Evolutionary conservation across 495 filamentous ascomycete species (phyloP).

Genomic region (Trichoderma parareesei): DNA sequence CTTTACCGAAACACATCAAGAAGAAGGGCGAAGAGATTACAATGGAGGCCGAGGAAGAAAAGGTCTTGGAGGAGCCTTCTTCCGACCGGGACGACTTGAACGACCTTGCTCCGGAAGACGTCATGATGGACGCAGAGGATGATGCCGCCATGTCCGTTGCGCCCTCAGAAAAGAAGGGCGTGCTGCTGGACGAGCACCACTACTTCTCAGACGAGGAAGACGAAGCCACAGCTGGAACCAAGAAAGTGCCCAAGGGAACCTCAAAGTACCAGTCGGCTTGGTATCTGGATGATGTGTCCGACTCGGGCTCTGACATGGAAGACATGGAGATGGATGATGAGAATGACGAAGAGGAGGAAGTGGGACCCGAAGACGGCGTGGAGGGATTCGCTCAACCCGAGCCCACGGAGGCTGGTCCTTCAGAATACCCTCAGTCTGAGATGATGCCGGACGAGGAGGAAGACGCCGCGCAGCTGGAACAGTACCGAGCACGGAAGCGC

Average conservation of each 20-base stretch:
- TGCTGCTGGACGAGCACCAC: conserved; percentile 91
- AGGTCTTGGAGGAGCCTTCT: conserved; percentile 58
- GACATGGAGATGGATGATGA: conserved; percentile 64
- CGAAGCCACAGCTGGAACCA: conserved; percentile 42
- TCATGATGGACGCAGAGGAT: conserved; percentile 61
- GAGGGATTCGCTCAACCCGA: conserved; percentile 62
- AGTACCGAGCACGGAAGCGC: conserved; percentile 66
- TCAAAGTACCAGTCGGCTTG: conserved; percentile 91
- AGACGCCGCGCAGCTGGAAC: conserved; percentile 68
- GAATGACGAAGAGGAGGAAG: conserved; percentile 23
- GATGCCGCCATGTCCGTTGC: conserved; percentile 44
- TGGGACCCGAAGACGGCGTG: conserved; percentile 67
- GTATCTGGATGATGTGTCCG: conserved; percentile 75
- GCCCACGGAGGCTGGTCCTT: conserved; percentile 68
- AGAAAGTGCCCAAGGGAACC: conserved; percentile 79
- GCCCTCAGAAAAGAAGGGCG: conserved; percentile 53
- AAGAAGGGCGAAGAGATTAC: conserved; percentile 65
- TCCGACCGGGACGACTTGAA: conserved; percentile 74
- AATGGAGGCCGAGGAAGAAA: conserved; percentile 33
- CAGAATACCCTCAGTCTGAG: conserved; percentile 85
- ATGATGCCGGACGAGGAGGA: conserved; percentile 78
- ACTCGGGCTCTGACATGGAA: conserved; percentile 76
- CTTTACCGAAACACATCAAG: conserved; percentile 44
- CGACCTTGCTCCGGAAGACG: conserved; percentile 74
- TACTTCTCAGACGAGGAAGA: conserved; percentile 85